Percentiles rank a stretch among this genome's conserved stretches.
Evolutionary conservation across 768 basidiomycete species (phyloP).

Genomic region (Lentinula guzmanii): DNA sequence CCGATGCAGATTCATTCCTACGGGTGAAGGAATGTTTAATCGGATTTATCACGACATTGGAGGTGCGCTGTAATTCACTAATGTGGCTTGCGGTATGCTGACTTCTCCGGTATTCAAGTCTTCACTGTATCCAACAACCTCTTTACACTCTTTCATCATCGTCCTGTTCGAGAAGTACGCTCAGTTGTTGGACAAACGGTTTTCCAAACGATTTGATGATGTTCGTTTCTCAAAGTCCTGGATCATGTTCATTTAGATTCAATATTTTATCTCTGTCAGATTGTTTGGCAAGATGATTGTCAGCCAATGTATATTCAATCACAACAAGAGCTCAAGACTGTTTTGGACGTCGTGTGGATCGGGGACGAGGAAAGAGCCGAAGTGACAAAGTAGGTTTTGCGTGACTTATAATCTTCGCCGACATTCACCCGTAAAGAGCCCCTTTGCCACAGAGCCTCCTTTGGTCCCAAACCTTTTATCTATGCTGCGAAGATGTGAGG

Average conservation of each 20-base stretch:
- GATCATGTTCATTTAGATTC: not conserved
- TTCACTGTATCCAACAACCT: conserved; percentile 79
- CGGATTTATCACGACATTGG: conserved; percentile 86
- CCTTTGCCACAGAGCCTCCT: conserved; percentile 70
- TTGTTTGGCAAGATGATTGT: conserved; percentile 82
- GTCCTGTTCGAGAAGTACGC: conserved; percentile 89
- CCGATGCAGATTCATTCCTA: conserved; percentile 76
- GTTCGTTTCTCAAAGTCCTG: conserved; percentile 35
- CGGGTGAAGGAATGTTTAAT: conserved; percentile 79
- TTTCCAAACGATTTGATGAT: conserved; percentile 72
- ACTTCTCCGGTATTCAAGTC: conserved; percentile 40
- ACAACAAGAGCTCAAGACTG: conserved; percentile 56
- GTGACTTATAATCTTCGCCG: not conserved
- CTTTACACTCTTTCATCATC: conserved; percentile 80
- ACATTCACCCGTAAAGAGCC: conserved; percentile 32
- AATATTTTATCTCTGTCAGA: conserved; percentile 35
- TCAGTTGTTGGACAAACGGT: conserved; percentile 73
- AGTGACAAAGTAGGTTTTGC: conserved; percentile 42
- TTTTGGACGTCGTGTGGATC: conserved; percentile 84
- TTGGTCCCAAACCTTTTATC: conserved; percentile 93
- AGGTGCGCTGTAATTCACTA: conserved; percentile 40
- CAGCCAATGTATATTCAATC: conserved; percentile 75
- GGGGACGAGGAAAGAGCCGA: conserved; percentile 57
- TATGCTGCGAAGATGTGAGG: conserved; percentile 85
- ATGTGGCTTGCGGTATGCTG: not conserved